These are phyloP conservation scores for Grammothele lineata DNA, from an alignment of 768 basidiomycete genomes.

Conservation along the genomic window DNA sequence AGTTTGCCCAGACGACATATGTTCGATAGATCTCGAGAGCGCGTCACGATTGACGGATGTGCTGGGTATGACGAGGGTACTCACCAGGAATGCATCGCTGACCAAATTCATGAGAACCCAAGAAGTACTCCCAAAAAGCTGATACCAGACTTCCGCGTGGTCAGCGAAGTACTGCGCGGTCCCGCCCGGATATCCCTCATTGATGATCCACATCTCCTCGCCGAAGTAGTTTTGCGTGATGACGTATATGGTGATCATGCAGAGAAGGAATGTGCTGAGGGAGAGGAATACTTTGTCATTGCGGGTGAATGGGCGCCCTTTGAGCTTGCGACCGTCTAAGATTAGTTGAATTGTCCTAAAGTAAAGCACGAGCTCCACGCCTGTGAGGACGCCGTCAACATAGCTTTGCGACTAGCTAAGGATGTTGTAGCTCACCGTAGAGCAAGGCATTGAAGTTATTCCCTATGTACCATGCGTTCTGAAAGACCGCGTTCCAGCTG, in stretches of 20 bases:
- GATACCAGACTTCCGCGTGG: slow-evolving; percentile 25
- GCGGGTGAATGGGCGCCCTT: not conserved
- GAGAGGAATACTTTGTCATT: slow-evolving; percentile 15
- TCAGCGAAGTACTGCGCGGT: slow-evolving; percentile 28
- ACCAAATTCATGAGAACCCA: slow-evolving; percentile 27
- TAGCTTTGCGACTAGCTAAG: too few species aligned
- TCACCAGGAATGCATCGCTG: slow-evolving; percentile 36
- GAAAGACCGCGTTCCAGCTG: too few species aligned
- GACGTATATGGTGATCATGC: slow-evolving; percentile 24
- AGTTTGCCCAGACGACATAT: slow-evolving; percentile 1
- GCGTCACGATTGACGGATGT: too few species aligned
- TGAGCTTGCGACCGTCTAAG: not conserved
- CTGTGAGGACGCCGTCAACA: too few species aligned
- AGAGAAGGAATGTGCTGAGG: slow-evolving; percentile 21
- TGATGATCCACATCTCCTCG: slow-evolving; percentile 26
- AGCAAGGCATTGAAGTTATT: too few species aligned
- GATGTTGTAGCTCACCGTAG: too few species aligned
- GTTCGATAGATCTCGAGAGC: slow-evolving; percentile 5
- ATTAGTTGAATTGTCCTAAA: slow-evolving; percentile 14
- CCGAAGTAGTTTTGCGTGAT: slow-evolving; percentile 22
- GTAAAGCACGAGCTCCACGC: slow-evolving; percentile 20
- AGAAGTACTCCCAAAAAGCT: slow-evolving; percentile 21
- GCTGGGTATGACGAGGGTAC: not conserved
- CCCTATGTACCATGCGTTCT: not conserved
- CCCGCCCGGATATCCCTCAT: slow-evolving; percentile 26